Evolutionary conservation across 2,329 filamentous ascomycete species (phyloP).

Genomic region (Immersiporthe knoxdaviesiana): DNA sequence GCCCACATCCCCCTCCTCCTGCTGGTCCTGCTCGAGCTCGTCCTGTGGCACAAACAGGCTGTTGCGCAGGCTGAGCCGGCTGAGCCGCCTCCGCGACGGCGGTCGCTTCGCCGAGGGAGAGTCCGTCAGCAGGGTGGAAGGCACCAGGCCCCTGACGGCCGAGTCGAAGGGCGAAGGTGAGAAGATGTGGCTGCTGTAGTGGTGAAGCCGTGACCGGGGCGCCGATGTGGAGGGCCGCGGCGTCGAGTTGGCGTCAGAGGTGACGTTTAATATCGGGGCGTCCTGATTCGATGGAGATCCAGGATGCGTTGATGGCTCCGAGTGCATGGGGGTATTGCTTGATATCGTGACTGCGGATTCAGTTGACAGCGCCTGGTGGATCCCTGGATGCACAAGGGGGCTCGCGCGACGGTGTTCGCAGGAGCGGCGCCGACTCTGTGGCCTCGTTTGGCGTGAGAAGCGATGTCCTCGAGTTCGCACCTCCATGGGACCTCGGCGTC

Average conservation of each 20-base stretch:
- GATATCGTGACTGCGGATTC: constrained; percentile 41
- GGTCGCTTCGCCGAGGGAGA: constrained; percentile 43
- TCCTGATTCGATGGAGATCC: constrained; percentile 31
- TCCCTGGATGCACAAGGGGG: constrained; percentile 39
- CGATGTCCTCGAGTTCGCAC: constrained; percentile 34
- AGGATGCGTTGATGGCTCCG: constrained; percentile 37
- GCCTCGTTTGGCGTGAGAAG: constrained; percentile 37
- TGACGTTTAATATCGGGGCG: constrained; percentile 13
- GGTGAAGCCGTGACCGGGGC: constrained; percentile 42
- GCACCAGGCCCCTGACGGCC: constrained; percentile 61
- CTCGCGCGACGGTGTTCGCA: constrained; percentile 50
- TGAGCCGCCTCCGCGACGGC: constrained; percentile 50
- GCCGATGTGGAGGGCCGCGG: constrained; percentile 38
- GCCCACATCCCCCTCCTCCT: constrained; percentile 21
- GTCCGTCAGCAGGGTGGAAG: constrained; percentile 56
- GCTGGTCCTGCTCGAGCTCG: constrained; percentile 39
- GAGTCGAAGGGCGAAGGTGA: constrained; percentile 64
- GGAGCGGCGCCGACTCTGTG: constrained; percentile 44
- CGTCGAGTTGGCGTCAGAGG: constrained; percentile 31
- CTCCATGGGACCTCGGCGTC: constrained; percentile 40
- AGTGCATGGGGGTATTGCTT: constrained; percentile 35
- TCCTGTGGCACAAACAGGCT: constrained; percentile 58
- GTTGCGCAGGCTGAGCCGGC: constrained; percentile 55
- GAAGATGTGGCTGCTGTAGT: constrained; percentile 54
- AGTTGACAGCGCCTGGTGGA: constrained; percentile 40